phyloP scores from a whole-genome alignment of 2,329 filamentous ascomycete species.

The Cordyceps militaris region DNA sequence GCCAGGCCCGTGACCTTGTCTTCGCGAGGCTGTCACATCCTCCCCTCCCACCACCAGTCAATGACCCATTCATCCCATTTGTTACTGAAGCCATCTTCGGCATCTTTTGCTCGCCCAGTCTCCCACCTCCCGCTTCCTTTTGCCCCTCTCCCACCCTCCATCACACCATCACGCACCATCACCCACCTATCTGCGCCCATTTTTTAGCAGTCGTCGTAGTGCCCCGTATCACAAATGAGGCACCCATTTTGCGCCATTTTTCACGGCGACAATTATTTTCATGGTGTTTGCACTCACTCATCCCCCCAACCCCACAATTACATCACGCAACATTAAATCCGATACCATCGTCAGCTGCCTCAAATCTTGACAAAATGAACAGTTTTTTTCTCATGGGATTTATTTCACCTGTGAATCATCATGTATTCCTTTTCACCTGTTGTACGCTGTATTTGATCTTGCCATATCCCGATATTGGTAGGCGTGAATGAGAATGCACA shows the following conservation, averaged over 20 bases:
- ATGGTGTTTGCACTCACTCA: slow-evolving; percentile 9
- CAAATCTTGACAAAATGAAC: not conserved
- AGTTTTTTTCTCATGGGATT: not conserved
- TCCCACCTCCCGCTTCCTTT: not conserved
- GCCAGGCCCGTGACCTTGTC: slow-evolving; percentile 5
- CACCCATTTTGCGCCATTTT: slow-evolving; percentile 12
- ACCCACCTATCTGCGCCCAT: slow-evolving; percentile 1
- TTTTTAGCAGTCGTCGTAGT: not conserved
- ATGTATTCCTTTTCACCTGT: too few relatives aligned
- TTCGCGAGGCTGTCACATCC: slow-evolving; percentile 3
- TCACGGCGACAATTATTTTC: slow-evolving; percentile 2
- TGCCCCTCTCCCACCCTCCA: slow-evolving; percentile 14
- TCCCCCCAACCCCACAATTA: not conserved
- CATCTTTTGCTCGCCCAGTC: not conserved
- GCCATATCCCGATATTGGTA: too few relatives aligned
- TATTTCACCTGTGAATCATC: too few relatives aligned
- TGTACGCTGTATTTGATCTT: too few relatives aligned
- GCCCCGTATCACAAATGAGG: not conserved
- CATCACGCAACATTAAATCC: not conserved
- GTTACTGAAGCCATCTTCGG: not conserved
- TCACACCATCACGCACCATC: slow-evolving; percentile 9
- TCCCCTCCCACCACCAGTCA: not conserved
- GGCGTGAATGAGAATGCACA: too few relatives aligned
- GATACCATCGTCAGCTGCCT: not conserved
- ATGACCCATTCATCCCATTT: not conserved